Conservation (phyloP, 768 basidiomycete species). For the Suillus clintonianus region DNA sequence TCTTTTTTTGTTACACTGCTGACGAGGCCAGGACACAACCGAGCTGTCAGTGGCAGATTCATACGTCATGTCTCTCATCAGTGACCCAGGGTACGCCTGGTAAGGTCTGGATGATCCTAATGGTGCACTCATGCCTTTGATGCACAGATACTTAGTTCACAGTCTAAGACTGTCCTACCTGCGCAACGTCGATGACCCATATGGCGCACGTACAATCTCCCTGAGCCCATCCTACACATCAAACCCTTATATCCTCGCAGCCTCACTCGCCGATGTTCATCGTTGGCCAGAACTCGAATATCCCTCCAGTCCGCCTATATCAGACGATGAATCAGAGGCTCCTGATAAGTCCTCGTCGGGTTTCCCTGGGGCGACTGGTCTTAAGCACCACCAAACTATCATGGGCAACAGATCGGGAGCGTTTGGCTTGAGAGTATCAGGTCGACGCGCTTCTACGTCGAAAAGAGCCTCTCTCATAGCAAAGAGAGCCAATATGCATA, state of each 20-base stretch:
- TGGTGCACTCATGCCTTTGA: constrained; percentile 1
- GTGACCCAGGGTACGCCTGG: constrained; percentile 56
- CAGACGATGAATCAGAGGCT: constrained; percentile 64
- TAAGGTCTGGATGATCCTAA: not conserved
- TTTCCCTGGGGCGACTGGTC: constrained; percentile 51
- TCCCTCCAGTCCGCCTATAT: constrained; percentile 70
- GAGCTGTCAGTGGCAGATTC: not conserved
- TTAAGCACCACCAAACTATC: constrained; percentile 90
- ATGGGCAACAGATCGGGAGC: constrained; percentile 73
- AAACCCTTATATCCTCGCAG: constrained; percentile 82
- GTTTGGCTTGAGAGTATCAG: constrained; percentile 75
- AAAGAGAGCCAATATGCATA: constrained; percentile 7
- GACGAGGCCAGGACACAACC: not conserved
- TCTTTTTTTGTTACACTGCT: too few relatives aligned
- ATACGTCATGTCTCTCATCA: constrained; percentile 57
- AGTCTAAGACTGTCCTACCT: constrained; percentile 83
- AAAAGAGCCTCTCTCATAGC: constrained; percentile 43
- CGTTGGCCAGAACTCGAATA: constrained; percentile 84
- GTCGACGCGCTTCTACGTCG: constrained; percentile 56
- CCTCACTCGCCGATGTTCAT: constrained; percentile 75
- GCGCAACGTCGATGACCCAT: constrained; percentile 86
- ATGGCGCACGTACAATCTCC: constrained; percentile 79
- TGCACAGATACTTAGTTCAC: constrained; percentile 72
- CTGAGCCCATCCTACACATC: constrained; percentile 74
- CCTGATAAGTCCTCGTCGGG: constrained; percentile 34